Evolutionary conservation across 164 flowering plant species (phyloP), one percentile per base, ranked within the genome.

Genomic region (Annona squamosa): DNA sequence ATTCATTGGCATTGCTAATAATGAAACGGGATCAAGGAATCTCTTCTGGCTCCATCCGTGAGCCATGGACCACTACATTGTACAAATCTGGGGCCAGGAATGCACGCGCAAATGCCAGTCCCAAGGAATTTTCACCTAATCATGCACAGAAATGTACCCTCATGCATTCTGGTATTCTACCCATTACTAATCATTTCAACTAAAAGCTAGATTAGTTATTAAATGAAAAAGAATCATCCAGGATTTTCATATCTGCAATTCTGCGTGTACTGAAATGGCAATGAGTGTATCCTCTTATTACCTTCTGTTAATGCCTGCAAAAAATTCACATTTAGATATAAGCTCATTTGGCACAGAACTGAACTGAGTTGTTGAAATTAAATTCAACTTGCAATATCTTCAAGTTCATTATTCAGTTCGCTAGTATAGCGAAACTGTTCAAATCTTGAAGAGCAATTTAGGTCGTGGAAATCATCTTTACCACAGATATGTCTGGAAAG

Each of bases 291-390:
- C 26, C 61, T 42, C 65, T 37, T 9, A 7, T 71, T 85, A 94
- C 97, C 98, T 94, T 94, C 96, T 69, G 74, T 86, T 81, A 94
- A 77, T 65, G 77, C 90, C 98, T 94, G 94, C 83, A 86, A 75
- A 64, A 2, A 19, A 65, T 72, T 18, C 2, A 37, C 59, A 42
- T 6, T 43, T 41, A 52, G 59, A 52, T 52, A 52, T 9, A 16
- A 52, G 59, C 9, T 52, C 3, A 16, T 52, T 52, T 52, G 59
- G 59, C 13, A 52, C 59, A 52, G 3, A 7, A 52, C 13, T 52
- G 13, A 52, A 52, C 59, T 10, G 13, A 52, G 13, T 52, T 52
- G 59, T 5, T 10, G 13, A 10, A 10, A 52, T 52, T 52, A 10
- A 52, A 16, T 52, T 52, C 17, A 52, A 52, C 13, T 26, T 26